Conservation (phyloP, 1,139 yeast species). For the Saccharomyces hybrid region DNA sequence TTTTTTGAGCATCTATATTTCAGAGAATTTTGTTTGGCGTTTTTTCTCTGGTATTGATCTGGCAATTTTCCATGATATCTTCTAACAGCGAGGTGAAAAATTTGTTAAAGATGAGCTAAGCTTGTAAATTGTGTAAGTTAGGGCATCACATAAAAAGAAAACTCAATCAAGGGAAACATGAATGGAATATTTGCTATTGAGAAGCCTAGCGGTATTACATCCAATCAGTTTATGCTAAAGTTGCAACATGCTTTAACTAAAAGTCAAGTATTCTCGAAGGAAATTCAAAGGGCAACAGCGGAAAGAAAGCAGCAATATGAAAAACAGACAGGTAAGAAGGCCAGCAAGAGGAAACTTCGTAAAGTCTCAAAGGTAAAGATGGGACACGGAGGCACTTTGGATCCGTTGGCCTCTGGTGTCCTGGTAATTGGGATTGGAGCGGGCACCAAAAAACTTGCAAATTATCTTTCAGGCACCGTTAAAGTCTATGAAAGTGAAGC, state of each 20-base stretch:
- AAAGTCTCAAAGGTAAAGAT: constrained; percentile 62
- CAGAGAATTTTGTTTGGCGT: not conserved
- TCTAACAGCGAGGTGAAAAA: constrained; percentile 2
- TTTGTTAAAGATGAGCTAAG: not conserved
- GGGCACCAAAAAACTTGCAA: constrained; percentile 76
- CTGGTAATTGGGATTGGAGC: constrained; percentile 81
- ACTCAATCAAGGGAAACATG: constrained; percentile 35
- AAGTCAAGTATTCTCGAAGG: constrained; percentile 51
- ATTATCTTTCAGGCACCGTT: constrained; percentile 61
- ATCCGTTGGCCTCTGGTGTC: constrained; percentile 91
- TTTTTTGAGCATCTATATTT: not conserved
- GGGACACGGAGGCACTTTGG: constrained; percentile 98
- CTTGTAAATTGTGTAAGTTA: not conserved
- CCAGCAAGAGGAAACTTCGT: constrained; percentile 39
- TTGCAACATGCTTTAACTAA: constrained; percentile 56
- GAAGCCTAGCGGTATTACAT: constrained; percentile 81
- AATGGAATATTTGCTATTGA: constrained; percentile 91
- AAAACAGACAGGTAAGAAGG: constrained; percentile 35
- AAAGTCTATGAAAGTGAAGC: constrained; percentile 82
- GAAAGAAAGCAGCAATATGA: constrained; percentile 41
- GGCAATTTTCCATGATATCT: not conserved
- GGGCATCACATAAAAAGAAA: not conserved
- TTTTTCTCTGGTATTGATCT: not conserved
- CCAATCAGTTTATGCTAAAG: constrained; percentile 61
- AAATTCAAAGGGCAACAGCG: constrained; percentile 43